Evolutionary conservation across 495 filamentous ascomycete species (phyloP), one percentile per base, ranked within the genome.

Genomic region (Chaetomium cochliodes): DNA sequence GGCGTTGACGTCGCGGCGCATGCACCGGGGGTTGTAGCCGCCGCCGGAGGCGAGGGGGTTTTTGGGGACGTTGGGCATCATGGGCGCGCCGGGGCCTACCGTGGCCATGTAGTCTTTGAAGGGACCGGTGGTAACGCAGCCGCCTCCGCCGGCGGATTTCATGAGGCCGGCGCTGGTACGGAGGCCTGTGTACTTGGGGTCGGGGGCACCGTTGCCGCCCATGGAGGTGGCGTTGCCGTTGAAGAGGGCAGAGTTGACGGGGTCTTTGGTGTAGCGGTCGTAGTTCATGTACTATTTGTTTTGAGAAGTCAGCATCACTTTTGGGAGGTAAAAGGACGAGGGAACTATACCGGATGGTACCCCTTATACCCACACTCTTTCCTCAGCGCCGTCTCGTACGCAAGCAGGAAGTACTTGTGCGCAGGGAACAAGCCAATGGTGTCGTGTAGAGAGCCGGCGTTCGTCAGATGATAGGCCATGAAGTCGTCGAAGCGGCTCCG

Each of bases 281-380:
- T 41, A 41, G 13, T 41, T 41, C 39, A 41, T 41, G 13, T 41
- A 41, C 39, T 41, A 2, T 41, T 41, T 41, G 39, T 41, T 41
- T 12, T 41, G 12, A 41, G 2, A 2, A 41, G 39, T 30, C 39
- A 41, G 13, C 8, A 41, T 41, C 13, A 12, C 39, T 41, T 15
- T 2, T 41, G 13, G 39, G 39, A 51, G 2, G 20, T 25, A 20
- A 22, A 22, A 20, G 23, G 25, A 25, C 20, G 25, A 51, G 20
- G 49, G 49, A 51, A 51, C 20, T 22, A 22, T 22, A 51, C 49
- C 7, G 69, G 71, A 62, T 72, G 72, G 56, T 70, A 72, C 46
- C 87, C 67, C 39, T 62, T 69, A 58, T 88, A 90, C 25, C 85
- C 85, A 72, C 88, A 90, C 69, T 91, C 87, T 15, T 85, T 78